Percentiles rank a stretch among this genome's conserved stretches.
Evolutionary conservation across 116 monocot species (phyloP).

Genomic region (Thalassia testudinum): DNA sequence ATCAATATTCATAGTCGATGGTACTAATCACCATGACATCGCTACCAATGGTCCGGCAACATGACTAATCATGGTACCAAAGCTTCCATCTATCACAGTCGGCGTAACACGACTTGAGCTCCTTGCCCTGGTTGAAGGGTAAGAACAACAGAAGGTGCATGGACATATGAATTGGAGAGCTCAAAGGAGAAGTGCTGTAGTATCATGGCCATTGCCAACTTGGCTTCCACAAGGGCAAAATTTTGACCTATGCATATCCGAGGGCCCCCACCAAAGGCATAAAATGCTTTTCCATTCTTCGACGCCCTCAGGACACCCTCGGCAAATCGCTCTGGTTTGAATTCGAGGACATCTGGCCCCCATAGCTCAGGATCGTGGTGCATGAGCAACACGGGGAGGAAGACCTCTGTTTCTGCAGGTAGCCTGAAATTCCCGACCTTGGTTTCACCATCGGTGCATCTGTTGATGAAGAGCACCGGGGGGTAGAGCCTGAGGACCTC

Average conservation of each 20-base stretch:
- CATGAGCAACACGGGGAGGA: conserved; percentile 11
- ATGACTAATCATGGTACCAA: too few species aligned
- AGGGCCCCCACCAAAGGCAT: conserved; percentile 38
- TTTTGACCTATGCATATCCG: conserved; percentile 27
- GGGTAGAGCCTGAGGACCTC: conserved; percentile 36
- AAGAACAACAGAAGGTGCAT: conserved; percentile 10
- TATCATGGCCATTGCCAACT: conserved; percentile 24
- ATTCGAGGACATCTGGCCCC: conserved; percentile 29
- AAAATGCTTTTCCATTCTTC: conserved; percentile 16
- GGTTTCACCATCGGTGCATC: conserved; percentile 3
- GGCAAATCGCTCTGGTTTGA: conserved; percentile 41
- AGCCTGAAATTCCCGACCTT: conserved; percentile 15
- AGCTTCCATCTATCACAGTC: background rate
- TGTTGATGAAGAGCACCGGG: background rate
- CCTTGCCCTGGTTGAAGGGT: conserved; percentile 18
- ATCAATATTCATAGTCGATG: too few species aligned
- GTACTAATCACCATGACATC: too few species aligned
- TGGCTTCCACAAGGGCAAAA: conserved; percentile 37
- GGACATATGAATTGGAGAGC: conserved; percentile 18
- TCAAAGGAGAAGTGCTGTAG: conserved; percentile 28
- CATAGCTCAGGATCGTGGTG: conserved; percentile 26
- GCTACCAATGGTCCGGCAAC: too few species aligned
- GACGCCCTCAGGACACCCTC: conserved; percentile 36
- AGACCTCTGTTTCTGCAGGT: conserved; percentile 11
- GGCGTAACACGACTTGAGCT: conserved; percentile 14